Conservation (phyloP, 768 basidiomycete species). For the Termitomyces eurrhizus region DNA sequence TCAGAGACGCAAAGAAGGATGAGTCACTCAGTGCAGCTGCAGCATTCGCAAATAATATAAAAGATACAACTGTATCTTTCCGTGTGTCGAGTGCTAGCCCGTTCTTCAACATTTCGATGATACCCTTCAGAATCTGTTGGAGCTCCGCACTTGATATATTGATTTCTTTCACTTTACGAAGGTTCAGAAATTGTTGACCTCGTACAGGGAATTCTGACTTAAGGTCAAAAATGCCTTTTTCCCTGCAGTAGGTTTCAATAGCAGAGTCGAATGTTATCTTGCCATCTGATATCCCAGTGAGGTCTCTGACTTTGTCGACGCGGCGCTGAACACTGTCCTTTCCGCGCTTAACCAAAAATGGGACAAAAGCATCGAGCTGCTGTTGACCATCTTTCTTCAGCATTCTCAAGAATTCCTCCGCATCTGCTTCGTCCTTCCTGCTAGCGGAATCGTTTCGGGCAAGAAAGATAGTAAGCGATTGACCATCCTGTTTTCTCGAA, state of each 20-base stretch:
- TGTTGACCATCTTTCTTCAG: background rate
- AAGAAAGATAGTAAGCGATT: background rate
- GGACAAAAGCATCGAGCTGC: background rate
- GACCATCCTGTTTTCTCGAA: background rate
- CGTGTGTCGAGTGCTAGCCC: background rate
- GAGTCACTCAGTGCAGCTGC: background rate
- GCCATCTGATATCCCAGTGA: background rate
- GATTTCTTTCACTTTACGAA: too few relatives aligned
- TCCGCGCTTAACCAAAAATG: background rate
- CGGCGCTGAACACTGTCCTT: background rate
- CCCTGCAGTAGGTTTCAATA: background rate
- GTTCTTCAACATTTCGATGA: background rate
- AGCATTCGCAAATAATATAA: background rate
- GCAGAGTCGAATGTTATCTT: too few relatives aligned
- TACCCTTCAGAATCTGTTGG: background rate
- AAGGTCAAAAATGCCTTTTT: accelerated
- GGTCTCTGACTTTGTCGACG: background rate
- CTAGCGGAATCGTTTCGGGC: background rate
- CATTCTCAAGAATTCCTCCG: background rate
- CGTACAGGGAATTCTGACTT: background rate
- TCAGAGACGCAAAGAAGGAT: too few relatives aligned
- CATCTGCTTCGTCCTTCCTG: background rate
- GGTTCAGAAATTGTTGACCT: background rate
- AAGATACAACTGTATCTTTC: background rate
- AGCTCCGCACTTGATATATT: background rate